Conservation (phyloP, 2,329 filamentous ascomycete species). For the Trichoderma semiorbis region DNA sequence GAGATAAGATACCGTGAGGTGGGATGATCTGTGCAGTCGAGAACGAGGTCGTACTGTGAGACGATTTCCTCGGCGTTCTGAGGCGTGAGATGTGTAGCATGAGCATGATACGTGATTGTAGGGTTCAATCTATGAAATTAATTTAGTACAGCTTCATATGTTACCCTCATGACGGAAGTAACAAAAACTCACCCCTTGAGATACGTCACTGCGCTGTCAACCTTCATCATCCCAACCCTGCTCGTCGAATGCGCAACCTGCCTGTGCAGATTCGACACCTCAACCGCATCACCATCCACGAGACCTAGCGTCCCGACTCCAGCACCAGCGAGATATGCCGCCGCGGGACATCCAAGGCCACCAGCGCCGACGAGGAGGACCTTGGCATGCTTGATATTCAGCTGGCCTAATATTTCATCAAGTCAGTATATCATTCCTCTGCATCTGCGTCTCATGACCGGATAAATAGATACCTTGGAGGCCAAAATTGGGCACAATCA, state of each 20-base stretch:
- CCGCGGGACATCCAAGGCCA: slow-evolving; percentile 86
- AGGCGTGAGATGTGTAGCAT: slow-evolving; percentile 64
- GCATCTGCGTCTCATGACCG: not conserved
- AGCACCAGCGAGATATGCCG: slow-evolving; percentile 86
- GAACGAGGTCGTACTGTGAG: slow-evolving; percentile 70
- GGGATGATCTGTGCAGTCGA: slow-evolving; percentile 95
- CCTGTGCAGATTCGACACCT: slow-evolving; percentile 86
- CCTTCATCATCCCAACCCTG: slow-evolving; percentile 72
- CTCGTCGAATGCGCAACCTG: slow-evolving; percentile 77
- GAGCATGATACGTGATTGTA: slow-evolving; percentile 58
- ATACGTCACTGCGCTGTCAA: slow-evolving; percentile 67
- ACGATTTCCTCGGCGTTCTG: slow-evolving; percentile 66
- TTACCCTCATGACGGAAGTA: not conserved
- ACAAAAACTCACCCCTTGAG: slow-evolving; percentile 46
- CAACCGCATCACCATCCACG: slow-evolving; percentile 83
- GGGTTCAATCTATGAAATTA: slow-evolving; percentile 64
- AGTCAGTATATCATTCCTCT: not conserved
- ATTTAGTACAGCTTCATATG: not conserved
- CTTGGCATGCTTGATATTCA: slow-evolving; percentile 64
- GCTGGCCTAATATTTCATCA: slow-evolving; percentile 58
- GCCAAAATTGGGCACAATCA: slow-evolving; percentile 81
- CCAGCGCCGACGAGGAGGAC: slow-evolving; percentile 85
- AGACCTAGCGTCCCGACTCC: slow-evolving; percentile 81
- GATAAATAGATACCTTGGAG: slow-evolving; percentile 55
- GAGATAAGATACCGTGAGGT: slow-evolving; percentile 89